Percentiles rank a stretch among this genome's conserved stretches.
Conservation (phyloP, 2,329 filamentous ascomycete genomes). For the Aphanoascus verrucosus region DNA sequence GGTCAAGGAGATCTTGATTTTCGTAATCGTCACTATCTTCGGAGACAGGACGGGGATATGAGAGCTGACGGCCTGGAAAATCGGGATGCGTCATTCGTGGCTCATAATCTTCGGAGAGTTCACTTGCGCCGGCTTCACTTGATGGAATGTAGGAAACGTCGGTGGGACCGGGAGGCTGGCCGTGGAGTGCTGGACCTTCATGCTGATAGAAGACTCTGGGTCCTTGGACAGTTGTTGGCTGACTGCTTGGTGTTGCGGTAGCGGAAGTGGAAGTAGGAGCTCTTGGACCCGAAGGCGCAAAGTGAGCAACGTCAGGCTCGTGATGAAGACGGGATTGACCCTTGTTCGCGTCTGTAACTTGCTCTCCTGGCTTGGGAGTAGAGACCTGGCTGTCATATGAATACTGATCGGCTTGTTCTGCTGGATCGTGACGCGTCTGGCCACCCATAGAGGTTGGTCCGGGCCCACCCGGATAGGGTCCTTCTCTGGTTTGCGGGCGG, state of each 20-base stretch:
- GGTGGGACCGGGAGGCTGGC: background rate
- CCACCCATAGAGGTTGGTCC: conserved; percentile 24
- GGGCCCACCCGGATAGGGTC: conserved; percentile 32
- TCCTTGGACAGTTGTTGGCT: conserved; percentile 27
- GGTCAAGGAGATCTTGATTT: conserved; percentile 34
- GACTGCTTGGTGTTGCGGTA: conserved; percentile 6
- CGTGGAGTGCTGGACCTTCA: conserved; percentile 25
- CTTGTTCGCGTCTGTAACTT: conserved; percentile 44
- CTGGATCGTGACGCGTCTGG: conserved; percentile 22
- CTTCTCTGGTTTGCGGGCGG: conserved; percentile 38
- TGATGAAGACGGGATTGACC: conserved; percentile 26
- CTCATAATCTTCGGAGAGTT: conserved; percentile 61
- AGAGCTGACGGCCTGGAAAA: conserved; percentile 50
- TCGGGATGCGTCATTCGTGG: conserved; percentile 43
- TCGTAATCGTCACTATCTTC: conserved; percentile 47
- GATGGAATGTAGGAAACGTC: conserved; percentile 14
- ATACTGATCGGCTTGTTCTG: conserved; percentile 37
- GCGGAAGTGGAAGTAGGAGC: conserved; percentile 20
- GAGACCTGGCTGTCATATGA: conserved; percentile 40
- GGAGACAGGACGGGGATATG: conserved; percentile 41
- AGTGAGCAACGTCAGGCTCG: conserved; percentile 24
- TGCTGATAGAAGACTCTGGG: conserved; percentile 34
- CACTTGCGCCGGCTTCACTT: conserved; percentile 43
- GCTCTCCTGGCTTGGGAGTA: conserved; percentile 51
- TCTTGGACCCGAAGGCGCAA: conserved; percentile 23